phyloP scores from a whole-genome alignment of 2,329 filamentous ascomycete genomes.

The Herpotrichia juniperi region DNA sequence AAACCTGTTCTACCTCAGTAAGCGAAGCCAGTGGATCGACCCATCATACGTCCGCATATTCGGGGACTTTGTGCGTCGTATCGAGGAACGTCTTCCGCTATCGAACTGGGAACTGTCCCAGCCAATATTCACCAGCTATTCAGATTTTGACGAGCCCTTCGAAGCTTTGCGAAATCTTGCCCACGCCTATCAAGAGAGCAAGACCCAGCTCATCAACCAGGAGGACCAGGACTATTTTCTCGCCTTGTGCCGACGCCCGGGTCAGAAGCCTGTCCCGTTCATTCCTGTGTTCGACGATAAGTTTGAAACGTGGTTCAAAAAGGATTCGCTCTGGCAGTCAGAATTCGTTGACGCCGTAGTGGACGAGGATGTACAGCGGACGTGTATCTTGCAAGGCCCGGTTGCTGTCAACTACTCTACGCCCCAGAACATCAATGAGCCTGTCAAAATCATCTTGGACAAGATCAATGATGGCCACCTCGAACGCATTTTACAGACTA shows the following conservation, averaged over 20 bases:
- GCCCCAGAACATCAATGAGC: constrained; percentile 22
- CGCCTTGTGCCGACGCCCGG: constrained; percentile 30
- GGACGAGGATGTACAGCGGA: constrained; percentile 39
- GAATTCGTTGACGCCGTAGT: constrained; percentile 46
- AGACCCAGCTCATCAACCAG: constrained; percentile 6
- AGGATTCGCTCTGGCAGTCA: constrained; percentile 50
- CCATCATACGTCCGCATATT: constrained; percentile 77
- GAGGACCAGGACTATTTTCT: constrained; percentile 36
- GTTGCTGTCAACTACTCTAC: constrained; percentile 32
- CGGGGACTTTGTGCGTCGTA: constrained; percentile 80
- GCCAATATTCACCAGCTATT: constrained; percentile 17
- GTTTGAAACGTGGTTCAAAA: constrained; percentile 50
- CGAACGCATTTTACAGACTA: constrained; percentile 12
- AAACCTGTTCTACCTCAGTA: constrained; percentile 88
- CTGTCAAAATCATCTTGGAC: constrained; percentile 17
- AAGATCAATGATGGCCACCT: constrained; percentile 16
- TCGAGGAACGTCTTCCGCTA: constrained; percentile 15
- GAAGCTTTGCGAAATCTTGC: constrained; percentile 13
- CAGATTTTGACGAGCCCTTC: constrained; percentile 16
- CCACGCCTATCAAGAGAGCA: constrained; percentile 15
- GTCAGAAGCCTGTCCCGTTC: constrained; percentile 46
- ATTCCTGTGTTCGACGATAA: constrained; percentile 42
- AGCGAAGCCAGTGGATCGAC: constrained; percentile 91
- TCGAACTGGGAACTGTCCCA: constrained; percentile 15
- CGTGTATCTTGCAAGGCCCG: constrained; percentile 46